phyloP scores from a whole-genome alignment of 768 basidiomycete genomes.

The Lepiota venenata region DNA sequence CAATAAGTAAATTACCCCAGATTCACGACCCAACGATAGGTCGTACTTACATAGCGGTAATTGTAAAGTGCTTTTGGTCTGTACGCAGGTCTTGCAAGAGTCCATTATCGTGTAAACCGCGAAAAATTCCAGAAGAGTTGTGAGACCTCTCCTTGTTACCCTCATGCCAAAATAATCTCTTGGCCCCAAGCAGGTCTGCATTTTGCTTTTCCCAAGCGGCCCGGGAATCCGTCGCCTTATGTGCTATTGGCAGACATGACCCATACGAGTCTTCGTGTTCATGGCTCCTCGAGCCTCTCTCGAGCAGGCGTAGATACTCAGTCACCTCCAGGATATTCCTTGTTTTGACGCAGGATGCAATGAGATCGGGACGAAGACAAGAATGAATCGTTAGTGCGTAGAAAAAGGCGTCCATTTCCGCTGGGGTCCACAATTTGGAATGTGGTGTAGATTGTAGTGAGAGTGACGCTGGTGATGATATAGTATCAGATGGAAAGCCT shows the following conservation, averaged over 20 bases:
- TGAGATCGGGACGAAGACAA: conserved; percentile 72
- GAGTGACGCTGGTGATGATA: background rate
- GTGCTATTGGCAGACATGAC: conserved; percentile 67
- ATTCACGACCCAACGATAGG: too few species aligned
- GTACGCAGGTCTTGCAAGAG: background rate
- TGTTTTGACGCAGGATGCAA: conserved; percentile 61
- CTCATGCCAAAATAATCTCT: conserved; percentile 23
- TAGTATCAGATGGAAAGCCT: background rate
- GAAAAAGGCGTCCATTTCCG: conserved; percentile 71
- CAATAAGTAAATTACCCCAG: too few species aligned
- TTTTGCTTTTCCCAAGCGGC: conserved; percentile 43
- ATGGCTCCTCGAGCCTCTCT: conserved; percentile 23
- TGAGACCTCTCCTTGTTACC: conserved; percentile 8
- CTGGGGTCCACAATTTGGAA: conserved; percentile 53
- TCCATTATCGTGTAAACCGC: conserved; percentile 1
- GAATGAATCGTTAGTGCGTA: conserved; percentile 67
- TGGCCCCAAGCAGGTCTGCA: conserved; percentile 23
- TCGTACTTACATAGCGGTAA: too few species aligned
- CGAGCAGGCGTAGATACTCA: conserved; percentile 58
- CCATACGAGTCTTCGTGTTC: conserved; percentile 47
- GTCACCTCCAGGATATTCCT: conserved; percentile 68
- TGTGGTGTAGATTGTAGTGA: background rate
- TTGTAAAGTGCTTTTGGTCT: too few species aligned
- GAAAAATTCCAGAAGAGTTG: background rate
- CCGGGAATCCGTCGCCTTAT: conserved; percentile 49